phyloP scores from a whole-genome alignment of 2,329 filamentous ascomycete genomes.

The Fusarium sulawesiense region DNA sequence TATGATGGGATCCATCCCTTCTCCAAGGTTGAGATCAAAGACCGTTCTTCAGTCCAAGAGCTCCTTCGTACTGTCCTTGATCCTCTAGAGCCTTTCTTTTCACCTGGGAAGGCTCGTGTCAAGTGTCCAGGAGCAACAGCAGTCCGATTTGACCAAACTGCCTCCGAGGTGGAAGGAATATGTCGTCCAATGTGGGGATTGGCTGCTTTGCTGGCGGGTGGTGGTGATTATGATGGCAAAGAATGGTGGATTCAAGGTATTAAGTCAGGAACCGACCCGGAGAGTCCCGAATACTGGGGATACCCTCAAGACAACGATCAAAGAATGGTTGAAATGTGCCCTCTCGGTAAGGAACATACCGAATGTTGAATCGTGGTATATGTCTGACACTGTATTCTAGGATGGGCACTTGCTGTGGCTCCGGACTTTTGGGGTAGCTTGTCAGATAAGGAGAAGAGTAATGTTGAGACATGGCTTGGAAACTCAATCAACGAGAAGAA shows the following conservation, averaged over 20 bases:
- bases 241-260: slow-evolving; percentile 75
- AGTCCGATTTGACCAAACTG: slow-evolving; percentile 81
- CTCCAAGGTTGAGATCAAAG: slow-evolving; percentile 61
- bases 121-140: slow-evolving; percentile 76
- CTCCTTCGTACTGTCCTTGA: slow-evolving; percentile 74
- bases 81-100: slow-evolving; percentile 78
- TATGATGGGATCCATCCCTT: slow-evolving; percentile 68
- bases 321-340: slow-evolving; percentile 87
- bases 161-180: slow-evolving; percentile 81
- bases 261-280: slow-evolving; percentile 76
- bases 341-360: slow-evolving; percentile 62
- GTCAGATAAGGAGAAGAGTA: slow-evolving; percentile 69
- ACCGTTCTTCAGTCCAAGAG: slow-evolving; percentile 68
- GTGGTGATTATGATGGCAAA: slow-evolving; percentile 71
- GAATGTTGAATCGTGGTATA: background rate
- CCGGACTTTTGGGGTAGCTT: slow-evolving; percentile 74
- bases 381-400: slow-evolving; percentile 43
- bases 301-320: slow-evolving; percentile 81
- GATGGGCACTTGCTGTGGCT: slow-evolving; percentile 78
- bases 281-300: slow-evolving; percentile 79
- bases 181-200: slow-evolving; percentile 82
- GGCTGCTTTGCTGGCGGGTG: slow-evolving; percentile 75
- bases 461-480: slow-evolving; percentile 78
- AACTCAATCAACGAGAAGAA: slow-evolving; percentile 83
- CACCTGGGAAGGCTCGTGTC: slow-evolving; percentile 71